Conservation (phyloP, 2,329 filamentous ascomycete genomes). For the Claviceps sp. region DNA sequence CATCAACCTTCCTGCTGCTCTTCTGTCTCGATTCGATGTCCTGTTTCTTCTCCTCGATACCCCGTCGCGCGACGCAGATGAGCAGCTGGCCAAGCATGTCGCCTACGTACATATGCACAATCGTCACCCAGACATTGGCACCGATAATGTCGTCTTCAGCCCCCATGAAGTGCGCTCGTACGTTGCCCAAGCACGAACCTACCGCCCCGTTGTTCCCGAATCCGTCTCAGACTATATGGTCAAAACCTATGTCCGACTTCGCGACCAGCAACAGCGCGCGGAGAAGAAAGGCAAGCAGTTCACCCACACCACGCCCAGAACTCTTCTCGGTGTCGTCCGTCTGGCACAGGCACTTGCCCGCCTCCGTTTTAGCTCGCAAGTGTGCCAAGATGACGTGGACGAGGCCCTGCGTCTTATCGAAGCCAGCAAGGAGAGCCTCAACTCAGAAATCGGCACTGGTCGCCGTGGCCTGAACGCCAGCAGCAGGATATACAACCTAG, state of each 20-base stretch:
- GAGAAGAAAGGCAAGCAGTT: conserved; percentile 88
- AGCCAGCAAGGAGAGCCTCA: conserved; percentile 83
- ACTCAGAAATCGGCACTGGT: conserved; percentile 49
- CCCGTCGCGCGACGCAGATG: conserved; percentile 75
- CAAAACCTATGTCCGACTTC: conserved; percentile 89
- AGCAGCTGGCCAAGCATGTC: conserved; percentile 90
- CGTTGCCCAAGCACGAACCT: conserved; percentile 82
- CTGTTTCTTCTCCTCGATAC: conserved; percentile 95
- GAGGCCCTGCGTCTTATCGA: conserved; percentile 85
- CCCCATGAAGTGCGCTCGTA: conserved; percentile 93
- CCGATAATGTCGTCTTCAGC: conserved; percentile 59
- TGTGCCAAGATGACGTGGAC: conserved; percentile 86
- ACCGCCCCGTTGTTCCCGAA: conserved; percentile 73
- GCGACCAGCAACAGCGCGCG: conserved; percentile 80
- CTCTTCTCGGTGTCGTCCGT: conserved; percentile 82
- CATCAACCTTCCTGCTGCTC: conserved; percentile 94
- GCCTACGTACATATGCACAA: conserved; percentile 96
- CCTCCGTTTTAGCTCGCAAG: conserved; percentile 72
- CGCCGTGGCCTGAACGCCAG: conserved; percentile 64
- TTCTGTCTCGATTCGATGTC: conserved; percentile 93
- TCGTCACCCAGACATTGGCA: conserved; percentile 65
- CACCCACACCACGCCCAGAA: conserved; percentile 86
- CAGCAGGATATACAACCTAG: conserved; percentile 88
- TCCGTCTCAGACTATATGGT: conserved; percentile 91
- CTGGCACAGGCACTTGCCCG: conserved; percentile 87